Base-by-base conservation (phyloP, 805 yeast genomes). In the Kodamaea fukazawae region DNA sequence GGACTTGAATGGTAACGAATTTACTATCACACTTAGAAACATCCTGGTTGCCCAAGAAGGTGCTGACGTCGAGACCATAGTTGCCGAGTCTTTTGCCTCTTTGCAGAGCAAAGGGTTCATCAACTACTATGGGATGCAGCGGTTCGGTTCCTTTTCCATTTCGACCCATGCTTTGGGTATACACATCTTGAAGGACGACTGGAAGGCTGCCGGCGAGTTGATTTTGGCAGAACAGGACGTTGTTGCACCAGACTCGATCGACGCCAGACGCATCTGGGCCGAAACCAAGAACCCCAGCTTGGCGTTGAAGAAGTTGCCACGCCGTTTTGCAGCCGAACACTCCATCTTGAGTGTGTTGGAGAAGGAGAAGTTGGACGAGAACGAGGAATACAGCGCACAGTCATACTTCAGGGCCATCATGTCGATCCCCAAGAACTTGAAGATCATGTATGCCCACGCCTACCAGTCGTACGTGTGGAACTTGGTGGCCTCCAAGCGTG, bases 391-490 rank as follows among this genome's bases (percentile, higher is more conserved):
- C 51, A 56, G 72, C 13, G 59, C 64, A 3, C 70, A 73, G 39
- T 70, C 85, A n/a, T 86, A 81, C 58, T 80, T 86, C 54, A 78
- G 77, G 44, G 93, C 95, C 2, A 74, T 95, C 32, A 81, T 85
- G 83, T 78, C 88, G 42, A 85, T 93, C 49, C 98, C 99, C 25
- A 78, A 96, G 61, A 90, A 90, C 57, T 70, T 93, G 57, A 74
- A 96, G 58, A 78, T 90, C 43, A 91, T 93, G 95, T 93, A 93
- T 57, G 96, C 86, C 2, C 99, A 93, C 63, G 96, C 99, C 3
- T 95, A 95, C 60, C 99, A 93, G 65, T 87, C 96, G 47, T 93
- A 83, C 55, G 77, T 93, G 20, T 95, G 99, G 99, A 95, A 95
- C 57, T 58, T 73, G 38, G 95, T 83, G 26, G 91, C 89, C 1